Percentiles rank a stretch among this genome's conserved stretches.
Conservation (phyloP, 2,329 filamentous ascomycete species). For the Botryotinia narcissicola region DNA sequence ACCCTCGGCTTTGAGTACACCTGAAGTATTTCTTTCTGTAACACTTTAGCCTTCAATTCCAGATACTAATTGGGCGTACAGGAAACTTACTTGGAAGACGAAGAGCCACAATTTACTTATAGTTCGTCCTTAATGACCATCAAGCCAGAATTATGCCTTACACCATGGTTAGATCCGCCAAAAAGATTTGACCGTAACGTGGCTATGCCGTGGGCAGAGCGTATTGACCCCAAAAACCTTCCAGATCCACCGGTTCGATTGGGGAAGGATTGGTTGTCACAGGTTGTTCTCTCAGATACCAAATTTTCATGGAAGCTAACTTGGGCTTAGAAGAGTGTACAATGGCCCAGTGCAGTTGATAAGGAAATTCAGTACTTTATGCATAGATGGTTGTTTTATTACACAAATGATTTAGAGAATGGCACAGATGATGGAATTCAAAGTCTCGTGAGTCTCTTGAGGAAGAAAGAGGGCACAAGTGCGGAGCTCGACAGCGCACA, state of each 20-base stretch:
- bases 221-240: slow-evolving; percentile 12
- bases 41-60: neutral
- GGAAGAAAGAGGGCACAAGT: neutral
- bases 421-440: slow-evolving; percentile 16
- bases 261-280: slow-evolving; percentile 17
- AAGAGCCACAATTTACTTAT: slow-evolving; percentile 8
- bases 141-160: slow-evolving; percentile 13
- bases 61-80: slow-evolving; percentile 1
- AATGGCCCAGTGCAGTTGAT: slow-evolving; percentile 15
- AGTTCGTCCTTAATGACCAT: slow-evolving; percentile 14
- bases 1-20: neutral
- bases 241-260: neutral
- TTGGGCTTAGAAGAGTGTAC: slow-evolving; percentile 3
- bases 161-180: slow-evolving; percentile 17
- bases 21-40: slow-evolving; percentile 12
- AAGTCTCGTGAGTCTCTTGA: slow-evolving; percentile 8
- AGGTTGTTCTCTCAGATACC: slow-evolving; percentile 4
- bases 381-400: slow-evolving; percentile 18
- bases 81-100: slow-evolving; percentile 13
- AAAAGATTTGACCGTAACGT: slow-evolving; percentile 19
- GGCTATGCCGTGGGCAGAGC: slow-evolving; percentile 11
- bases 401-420: slow-evolving; percentile 1
- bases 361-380: slow-evolving; percentile 18
- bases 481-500: neutral
- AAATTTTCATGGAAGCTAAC: neutral